Base-by-base conservation (phyloP, 768 basidiomycete species). In the Pisolithus albus region DNA sequence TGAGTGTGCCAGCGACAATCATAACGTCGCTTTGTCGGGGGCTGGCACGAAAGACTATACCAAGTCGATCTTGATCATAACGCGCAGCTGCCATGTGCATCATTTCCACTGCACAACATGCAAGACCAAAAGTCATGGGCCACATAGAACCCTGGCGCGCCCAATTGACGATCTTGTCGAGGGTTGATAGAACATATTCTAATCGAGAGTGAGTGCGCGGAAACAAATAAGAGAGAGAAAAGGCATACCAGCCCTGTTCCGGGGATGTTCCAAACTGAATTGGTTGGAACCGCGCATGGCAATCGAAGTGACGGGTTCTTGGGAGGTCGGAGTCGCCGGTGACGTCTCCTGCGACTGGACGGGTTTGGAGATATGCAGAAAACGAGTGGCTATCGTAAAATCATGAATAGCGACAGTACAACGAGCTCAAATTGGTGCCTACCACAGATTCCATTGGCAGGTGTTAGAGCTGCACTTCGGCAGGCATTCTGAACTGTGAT, bases 61-160 rank as follows among this genome's bases (percentile, higher is more conserved):
- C 96, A 30, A 99, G 75, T 54, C 96, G 82, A 68, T 99, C 96
- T 68, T 98, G 96, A 70, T 99, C 96, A 69, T 98, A 99, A 52
- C 96, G 84, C 16, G 96, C 91, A 39, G 96, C 94, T 46, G 96
- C 96, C 93, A 98, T 95, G 75, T 99, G 96, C 94, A 96, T 97
- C 88, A 92, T 91, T 74, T 99, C 96, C 30, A 99, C 96, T 21
- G 96, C 96, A 69, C 96, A 99, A 70, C 96, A 99, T 5, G 96
- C 96, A 47, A 99, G 81, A 72, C 95, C 92, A 68, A 89, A 94
- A 46, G 94, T 97, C 94, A 98, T 97, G 9, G 96, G 96, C 96
- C 96, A 98, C 84, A 97, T 95, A 38, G 92, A 95, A 52, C 95
- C 86, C 72, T 98, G 95, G 49, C 94, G 76, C 8, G 87, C 95